phyloP scores from a whole-genome alignment of 169 alveolate species.

The Amoebophrya sp. region DNA sequence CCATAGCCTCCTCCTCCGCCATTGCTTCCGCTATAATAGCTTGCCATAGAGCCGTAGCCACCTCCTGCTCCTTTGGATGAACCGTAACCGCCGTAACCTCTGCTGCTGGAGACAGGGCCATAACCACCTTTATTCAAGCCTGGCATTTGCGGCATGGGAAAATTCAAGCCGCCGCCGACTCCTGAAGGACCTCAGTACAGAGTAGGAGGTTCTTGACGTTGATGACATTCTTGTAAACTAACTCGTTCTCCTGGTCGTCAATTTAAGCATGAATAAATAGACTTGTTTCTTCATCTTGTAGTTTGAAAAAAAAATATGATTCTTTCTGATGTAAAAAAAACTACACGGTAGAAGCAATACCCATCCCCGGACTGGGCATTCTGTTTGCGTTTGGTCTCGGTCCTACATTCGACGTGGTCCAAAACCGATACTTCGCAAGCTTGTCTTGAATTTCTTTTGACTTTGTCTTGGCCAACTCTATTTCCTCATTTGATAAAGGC shows the following conservation, averaged over 20 bases:
- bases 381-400: not conserved
- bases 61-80: not conserved
- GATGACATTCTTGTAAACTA: not conserved
- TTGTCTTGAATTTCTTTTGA: not conserved
- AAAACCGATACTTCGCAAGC: not conserved
- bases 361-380: not conserved
- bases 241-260: not conserved
- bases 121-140: not conserved
- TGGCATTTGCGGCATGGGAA: constrained; percentile 2
- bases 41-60: not conserved
- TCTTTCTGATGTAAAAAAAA: not conserved
- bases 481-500: not conserved
- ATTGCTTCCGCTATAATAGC: not conserved
- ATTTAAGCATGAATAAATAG: not conserved
- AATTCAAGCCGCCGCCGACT: not conserved
- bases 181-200: not conserved
- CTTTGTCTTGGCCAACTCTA: not conserved
- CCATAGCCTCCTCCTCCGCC: not conserved
- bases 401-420: not conserved
- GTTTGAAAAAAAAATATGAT: not conserved
- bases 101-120: not conserved
- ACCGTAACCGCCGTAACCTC: not conserved
- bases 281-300: not conserved
- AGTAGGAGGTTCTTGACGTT: not conserved
- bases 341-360: not conserved